Evolutionary conservation across 2,329 filamentous ascomycete genomes (phyloP), one percentile per base, ranked within the genome.

Genomic region (Hypoxylon sp.): DNA sequence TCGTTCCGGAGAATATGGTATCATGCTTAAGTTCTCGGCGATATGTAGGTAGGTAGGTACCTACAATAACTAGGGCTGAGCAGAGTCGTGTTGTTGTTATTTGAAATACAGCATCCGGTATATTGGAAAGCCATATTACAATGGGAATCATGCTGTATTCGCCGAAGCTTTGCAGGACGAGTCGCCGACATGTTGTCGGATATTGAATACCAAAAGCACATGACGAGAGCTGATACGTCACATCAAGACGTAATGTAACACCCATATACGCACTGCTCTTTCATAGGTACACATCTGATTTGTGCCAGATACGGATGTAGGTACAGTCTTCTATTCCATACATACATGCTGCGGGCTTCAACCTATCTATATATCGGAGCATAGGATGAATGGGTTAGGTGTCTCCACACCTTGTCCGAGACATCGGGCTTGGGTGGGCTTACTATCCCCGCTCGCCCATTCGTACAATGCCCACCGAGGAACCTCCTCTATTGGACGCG

Each of bases 341-440:
- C n/a, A n/a, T n/a, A n/a, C n/a, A n/a, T n/a, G n/a, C n/a, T n/a
- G n/a, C n/a, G n/a, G n/a, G n/a, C n/a, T n/a, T n/a, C n/a, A n/a
- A n/a, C n/a, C n/a, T n/a, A n/a, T n/a, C n/a, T n/a, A n/a, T n/a
- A n/a, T n/a, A n/a, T n/a, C n/a, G n/a, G n/a, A n/a, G n/a, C n/a
- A 41, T 12, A 27, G 36, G 36, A 36, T n/a, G 26, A 32, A 44
- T 52, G 35, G 55, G 42, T 51, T 52, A 51, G 51, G 55, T 54
- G 45, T 51, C 37, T 25, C 32, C 36, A 23, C 16, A 47, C 5
- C 20, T n/a, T 48, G 35, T 38, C 55, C 55, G 55, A 57, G 42
- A 55, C 51, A 57, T 27, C 12, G 16, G 4, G 34, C 34, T 37
- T 16, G n/a, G n/a, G 35, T 26, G 32, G 29, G 49, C 50, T 53